Base-by-base conservation (phyloP, 2,329 filamentous ascomycete genomes). In the Stenocarpella maydis region DNA sequence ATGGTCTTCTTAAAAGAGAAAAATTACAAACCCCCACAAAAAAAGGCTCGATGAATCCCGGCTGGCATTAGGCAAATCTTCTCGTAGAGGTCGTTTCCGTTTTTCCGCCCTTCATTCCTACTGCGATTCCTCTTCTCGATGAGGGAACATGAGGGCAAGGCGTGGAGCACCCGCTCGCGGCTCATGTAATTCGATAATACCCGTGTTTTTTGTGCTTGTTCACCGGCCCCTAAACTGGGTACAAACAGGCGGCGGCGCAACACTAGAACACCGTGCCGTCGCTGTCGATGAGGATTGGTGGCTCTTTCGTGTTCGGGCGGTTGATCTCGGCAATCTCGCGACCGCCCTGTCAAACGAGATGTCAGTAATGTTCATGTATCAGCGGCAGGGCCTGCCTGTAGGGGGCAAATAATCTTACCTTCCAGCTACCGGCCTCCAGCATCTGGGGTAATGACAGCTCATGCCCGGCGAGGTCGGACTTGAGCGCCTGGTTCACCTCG, bases 371-470 rank as follows among this genome's bases (percentile, higher is more conserved):
- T 15, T 21, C 10, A 24, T 1, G 9, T 14, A 24, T 14, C n/a
- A 26, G 45, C 7, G 39, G 9, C 12, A 28, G 47, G 21, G 31
- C 26, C 14, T 1, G 37, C 10, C 31, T 10, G 4, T 12, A 34
- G 5, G 55, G 17, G 14, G 5, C 43, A 3, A 5, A 37, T 26
- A 34, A 24, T 69, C 88, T 82, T 80, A 96, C 95, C 92, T 98
- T 98, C 95, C 96, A 99, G 77, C 93, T 97, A 64, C 96, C 96
- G 17, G 95, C 96, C 80, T 98, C 96, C 21, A 99, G 85, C 83
- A 99, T 89, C 79, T 99, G 96, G 7, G 95, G 90, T 74, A 98
- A 81, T 49, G 85, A 92, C 78, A 99, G 82, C 73, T 95, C 89
- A 45, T 88, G 83, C 4, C 92, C 93, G 9, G 84, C 86, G 49